Evolutionary conservation across 2,329 filamentous ascomycete genomes (phyloP), one percentile per base, ranked within the genome.

Genomic region (Colletotrichum nymphaeae): DNA sequence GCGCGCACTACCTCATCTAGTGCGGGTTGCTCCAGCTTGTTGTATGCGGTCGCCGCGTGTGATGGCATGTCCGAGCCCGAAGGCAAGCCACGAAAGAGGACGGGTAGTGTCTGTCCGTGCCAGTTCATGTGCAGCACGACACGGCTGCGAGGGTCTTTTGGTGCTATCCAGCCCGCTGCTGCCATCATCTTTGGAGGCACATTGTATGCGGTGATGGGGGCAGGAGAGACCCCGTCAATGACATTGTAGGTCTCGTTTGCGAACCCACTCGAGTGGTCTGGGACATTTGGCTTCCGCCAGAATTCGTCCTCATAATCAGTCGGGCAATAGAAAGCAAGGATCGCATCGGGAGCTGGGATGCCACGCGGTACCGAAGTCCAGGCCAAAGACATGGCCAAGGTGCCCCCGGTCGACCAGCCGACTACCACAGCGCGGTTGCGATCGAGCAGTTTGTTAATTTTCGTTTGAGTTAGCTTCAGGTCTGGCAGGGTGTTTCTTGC

Each of bases 341-440:
- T 60, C 1, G 68, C 63, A 24, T 66, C 75, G 0, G 87, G 87
- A 0, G 86, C 79, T 5, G 11, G 42, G 0, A 88, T 30, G 0
- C 80, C 82, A 1, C 60, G 28, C 12, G 69, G 24, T 0, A 63
- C 49, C 0, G 81, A 72, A 0, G 84, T 87, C 78, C 79, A 88
- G 0, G 73, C 84, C 0, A 85, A 74, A 0, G 83, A 79, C 80
- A 88, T 81, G 1, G 87, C 87, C 0, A 89, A 78, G 3, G 81
- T 78, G 0, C 86, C 88, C 0, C 87, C 87, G 0, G 83, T 81
- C 0, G 87, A 89, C 87, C 86, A 89, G 0, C 87, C 87, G 0
- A 88, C 77, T 1, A 76, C 81, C 0, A 85, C 83, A 0, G 87
- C 79, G 2, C 75, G 16, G 28, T 19, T 4, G 28, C 28, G 26